Conservation (phyloP, 495 filamentous ascomycete genomes). For the Staphylotrichum longicolle region DNA sequence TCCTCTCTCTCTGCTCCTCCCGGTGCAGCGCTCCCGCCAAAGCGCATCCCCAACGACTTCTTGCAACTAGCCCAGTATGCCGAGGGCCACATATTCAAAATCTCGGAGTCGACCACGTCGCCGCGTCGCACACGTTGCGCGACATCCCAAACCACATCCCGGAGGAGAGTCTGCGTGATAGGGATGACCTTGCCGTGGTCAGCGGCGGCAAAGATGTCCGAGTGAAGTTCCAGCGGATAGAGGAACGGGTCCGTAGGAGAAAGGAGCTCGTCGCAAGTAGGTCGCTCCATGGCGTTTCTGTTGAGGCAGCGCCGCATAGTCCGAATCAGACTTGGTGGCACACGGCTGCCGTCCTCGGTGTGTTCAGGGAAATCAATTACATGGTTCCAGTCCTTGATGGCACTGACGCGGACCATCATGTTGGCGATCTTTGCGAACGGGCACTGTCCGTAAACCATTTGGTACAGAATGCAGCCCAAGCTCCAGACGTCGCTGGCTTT, state of each 20-base stretch:
- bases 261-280: conserved; percentile 75
- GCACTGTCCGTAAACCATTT: conserved; percentile 91
- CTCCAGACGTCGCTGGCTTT: conserved; percentile 96
- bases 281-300: conserved; percentile 72
- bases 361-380: conserved; percentile 74
- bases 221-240: conserved; percentile 62
- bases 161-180: conserved; percentile 73
- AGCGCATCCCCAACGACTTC: conserved; percentile 27
- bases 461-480: conserved; percentile 92
- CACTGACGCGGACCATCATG: conserved; percentile 68
- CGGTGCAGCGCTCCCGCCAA: not conserved
- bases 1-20: not conserved
- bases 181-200: conserved; percentile 60
- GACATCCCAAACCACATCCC: conserved; percentile 72
- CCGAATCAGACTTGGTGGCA: conserved; percentile 67
- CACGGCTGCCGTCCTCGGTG: conserved; percentile 68
- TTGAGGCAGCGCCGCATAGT: conserved; percentile 78
- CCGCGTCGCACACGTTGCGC: conserved; percentile 67
- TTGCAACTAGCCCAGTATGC: conserved; percentile 55
- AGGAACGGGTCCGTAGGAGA: conserved; percentile 72
- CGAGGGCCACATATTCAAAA: conserved; percentile 63
- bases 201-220: conserved; percentile 38
- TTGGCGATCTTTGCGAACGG: conserved; percentile 91
- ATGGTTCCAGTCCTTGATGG: conserved; percentile 86
- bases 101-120: conserved; percentile 68